Conservation (phyloP, 2,329 filamentous ascomycete genomes). For the Trichoderma sp. region DNA sequence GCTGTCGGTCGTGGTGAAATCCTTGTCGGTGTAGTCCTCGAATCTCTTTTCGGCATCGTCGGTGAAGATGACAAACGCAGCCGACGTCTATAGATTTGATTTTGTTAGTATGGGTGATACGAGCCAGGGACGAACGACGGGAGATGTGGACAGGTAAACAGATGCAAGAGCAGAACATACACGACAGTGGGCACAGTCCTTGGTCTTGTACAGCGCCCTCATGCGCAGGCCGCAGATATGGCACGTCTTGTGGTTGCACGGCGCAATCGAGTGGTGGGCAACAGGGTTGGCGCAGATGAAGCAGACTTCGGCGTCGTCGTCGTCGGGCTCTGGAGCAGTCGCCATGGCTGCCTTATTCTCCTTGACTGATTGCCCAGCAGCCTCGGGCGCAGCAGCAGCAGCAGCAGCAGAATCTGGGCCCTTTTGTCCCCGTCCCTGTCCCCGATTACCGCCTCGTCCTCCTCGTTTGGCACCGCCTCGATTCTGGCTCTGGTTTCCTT, state of each 20-base stretch:
- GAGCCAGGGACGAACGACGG: too few species aligned
- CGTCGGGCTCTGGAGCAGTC: constrained; percentile 32
- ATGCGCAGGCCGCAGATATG: constrained; percentile 92
- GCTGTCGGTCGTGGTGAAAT: constrained; percentile 75
- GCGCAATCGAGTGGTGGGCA: constrained; percentile 80
- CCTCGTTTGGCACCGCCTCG: constrained; percentile 34
- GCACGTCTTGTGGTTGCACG: constrained; percentile 94
- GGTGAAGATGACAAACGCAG: constrained; percentile 85
- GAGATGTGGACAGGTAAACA: neutral
- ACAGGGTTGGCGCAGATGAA: constrained; percentile 96
- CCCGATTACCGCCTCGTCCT: constrained; percentile 29
- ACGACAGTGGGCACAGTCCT: constrained; percentile 93
- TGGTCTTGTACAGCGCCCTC: constrained; percentile 92
- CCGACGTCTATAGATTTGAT: constrained; percentile 49
- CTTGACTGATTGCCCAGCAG: constrained; percentile 26
- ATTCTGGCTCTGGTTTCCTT: constrained; percentile 31
- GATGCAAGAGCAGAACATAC: constrained; percentile 48
- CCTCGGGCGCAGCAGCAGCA: constrained; percentile 22
- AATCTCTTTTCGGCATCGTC: constrained; percentile 78
- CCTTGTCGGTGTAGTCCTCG: constrained; percentile 71
- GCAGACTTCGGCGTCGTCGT: constrained; percentile 73
- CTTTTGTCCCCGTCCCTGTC: constrained; percentile 32
- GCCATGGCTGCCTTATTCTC: constrained; percentile 31
- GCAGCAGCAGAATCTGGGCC: constrained; percentile 28
- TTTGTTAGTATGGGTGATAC: neutral